Evolutionary conservation across 2,329 filamentous ascomycete species (phyloP).

Genomic region (Verticillium albo-atrum): DNA sequence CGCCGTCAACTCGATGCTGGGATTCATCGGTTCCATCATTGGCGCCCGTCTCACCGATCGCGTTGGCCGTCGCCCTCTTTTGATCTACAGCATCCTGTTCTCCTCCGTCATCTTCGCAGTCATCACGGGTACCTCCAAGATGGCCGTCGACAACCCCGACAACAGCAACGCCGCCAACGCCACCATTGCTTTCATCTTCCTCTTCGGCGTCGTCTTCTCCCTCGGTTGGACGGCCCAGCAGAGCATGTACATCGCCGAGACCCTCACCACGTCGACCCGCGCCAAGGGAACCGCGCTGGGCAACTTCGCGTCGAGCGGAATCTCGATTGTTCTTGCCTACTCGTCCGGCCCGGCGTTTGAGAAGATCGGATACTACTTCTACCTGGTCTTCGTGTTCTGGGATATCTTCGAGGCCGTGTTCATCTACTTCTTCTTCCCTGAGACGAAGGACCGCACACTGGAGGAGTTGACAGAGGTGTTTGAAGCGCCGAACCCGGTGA

Average conservation of each 20-base stretch:
- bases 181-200: slow-evolving; percentile 46
- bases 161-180: slow-evolving; percentile 35
- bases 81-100: slow-evolving; percentile 42
- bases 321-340: slow-evolving; percentile 38
- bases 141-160: slow-evolving; percentile 30
- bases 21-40: slow-evolving; percentile 43
- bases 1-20: slow-evolving; percentile 49
- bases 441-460: slow-evolving; percentile 44
- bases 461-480: slow-evolving; percentile 52
- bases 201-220: slow-evolving; percentile 47
- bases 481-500: slow-evolving; percentile 38
- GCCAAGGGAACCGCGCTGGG: slow-evolving; percentile 40
- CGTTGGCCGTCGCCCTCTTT: slow-evolving; percentile 50
- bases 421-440: slow-evolving; percentile 47
- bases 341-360: slow-evolving; percentile 37
- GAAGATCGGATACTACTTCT: slow-evolving; percentile 39
- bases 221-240: slow-evolving; percentile 49
- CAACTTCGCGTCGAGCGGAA: slow-evolving; percentile 33
- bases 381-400: slow-evolving; percentile 42
- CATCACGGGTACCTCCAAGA: slow-evolving; percentile 43
- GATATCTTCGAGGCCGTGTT: slow-evolving; percentile 34
- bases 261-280: slow-evolving; percentile 37
- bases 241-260: slow-evolving; percentile 45
- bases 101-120: slow-evolving; percentile 42
- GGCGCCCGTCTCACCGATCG: slow-evolving; percentile 54